A percentile compares a stretch with the other conserved stretches of the same genome.
These are phyloP conservation scores for Fusarium tjaetaba DNA, from an alignment of 2,329 filamentous ascomycete species.

Conservation along the genomic window DNA sequence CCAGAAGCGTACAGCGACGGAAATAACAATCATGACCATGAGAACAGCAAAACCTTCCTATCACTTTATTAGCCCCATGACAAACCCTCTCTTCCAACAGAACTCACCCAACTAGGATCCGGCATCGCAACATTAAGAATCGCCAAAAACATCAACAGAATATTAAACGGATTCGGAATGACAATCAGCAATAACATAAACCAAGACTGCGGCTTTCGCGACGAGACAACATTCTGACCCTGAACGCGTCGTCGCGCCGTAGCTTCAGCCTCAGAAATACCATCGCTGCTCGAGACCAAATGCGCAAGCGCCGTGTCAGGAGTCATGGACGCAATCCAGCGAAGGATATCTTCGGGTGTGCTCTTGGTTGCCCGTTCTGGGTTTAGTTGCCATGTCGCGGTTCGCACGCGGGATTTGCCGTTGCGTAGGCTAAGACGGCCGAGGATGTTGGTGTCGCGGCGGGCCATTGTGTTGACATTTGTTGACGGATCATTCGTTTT, in stretches of 20 bases:
- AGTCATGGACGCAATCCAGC: neutral
- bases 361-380: neutral
- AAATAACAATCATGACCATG: neutral
- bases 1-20: neutral
- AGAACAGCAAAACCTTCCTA: neutral
- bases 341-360: neutral
- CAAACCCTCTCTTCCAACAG: accelerated
- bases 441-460: neutral
- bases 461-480: neutral
- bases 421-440: neutral
- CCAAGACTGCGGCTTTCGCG: neutral
- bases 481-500: neutral
- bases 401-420: neutral
- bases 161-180: neutral
- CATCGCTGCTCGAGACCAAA: neutral
- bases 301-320: neutral
- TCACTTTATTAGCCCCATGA: neutral
- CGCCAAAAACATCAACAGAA: neutral
- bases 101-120: neutral
- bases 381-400: neutral
- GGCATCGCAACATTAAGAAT: conserved; percentile 3
- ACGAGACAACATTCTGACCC: neutral
- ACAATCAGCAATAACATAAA: neutral
- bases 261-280: neutral
- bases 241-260: neutral